Base-by-base conservation (phyloP, 139 green algal species). In the Raphidocelis subcapitata region DNA sequence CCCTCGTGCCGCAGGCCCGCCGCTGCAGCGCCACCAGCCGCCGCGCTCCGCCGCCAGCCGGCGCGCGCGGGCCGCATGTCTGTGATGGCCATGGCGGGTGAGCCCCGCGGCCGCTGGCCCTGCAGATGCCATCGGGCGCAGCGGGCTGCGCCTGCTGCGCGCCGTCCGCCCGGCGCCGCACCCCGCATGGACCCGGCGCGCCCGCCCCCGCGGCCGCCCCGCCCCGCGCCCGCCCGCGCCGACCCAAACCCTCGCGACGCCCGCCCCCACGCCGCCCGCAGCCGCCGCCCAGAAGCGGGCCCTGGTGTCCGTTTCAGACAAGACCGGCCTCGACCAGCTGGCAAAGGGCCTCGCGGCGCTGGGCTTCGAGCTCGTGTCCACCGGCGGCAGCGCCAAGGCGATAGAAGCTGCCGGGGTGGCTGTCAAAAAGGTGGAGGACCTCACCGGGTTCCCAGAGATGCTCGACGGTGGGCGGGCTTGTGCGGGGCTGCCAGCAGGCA, bases 361-460 rank as follows among this genome's bases (percentile, higher is more conserved):
- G 60, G 94, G 94, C 26, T 98, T 93, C 80, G 92, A 98, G 49
- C 78, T 99, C 28, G 81, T 99, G 12, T 98, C 91, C 47, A 99
- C 96, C 16, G 96, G 96, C 24, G 96, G 96, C 64, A 98, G 87
- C 29, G 94, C 94, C 24, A 84, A 74, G 3, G 87, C 94, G 4
- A 92, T 99, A 26, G 73, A 94, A 71, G 77, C 84, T 23, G 82
- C 84, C 14, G 92, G 90, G 10, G 69, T 98, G n/a, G 71, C 90
- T 24, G 92, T 97, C 4, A 88, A 74, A 37, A 86, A 87, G 3
- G 94, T 99, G 21, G 93, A 97, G 62, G 82, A 97, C 60, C 76
- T 98, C 0, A 99, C 96, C 5, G 87, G 87, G 47, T 99, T 98
- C 80, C 96, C 96, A 49, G 96, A 99, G 75, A 99, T 99, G 96